A percentile compares a stretch with the other conserved stretches of the same genome.
These are phyloP conservation scores for Phylloporus arenicola DNA, from an alignment of 768 basidiomycete genomes.

Conservation along the genomic window DNA sequence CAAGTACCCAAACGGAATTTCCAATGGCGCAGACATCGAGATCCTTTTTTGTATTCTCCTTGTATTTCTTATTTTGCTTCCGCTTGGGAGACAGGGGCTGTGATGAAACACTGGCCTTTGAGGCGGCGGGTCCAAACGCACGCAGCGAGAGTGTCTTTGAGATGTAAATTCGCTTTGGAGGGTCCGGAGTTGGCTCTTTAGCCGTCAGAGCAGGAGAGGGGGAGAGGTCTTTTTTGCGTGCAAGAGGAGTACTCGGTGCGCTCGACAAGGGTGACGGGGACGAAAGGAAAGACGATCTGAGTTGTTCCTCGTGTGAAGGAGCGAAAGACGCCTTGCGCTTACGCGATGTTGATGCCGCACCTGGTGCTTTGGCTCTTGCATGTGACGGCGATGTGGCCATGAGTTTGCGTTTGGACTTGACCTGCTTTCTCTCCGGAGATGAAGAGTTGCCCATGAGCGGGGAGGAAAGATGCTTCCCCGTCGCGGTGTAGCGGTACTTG, in stretches of 20 bases:
- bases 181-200: neutral
- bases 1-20: conserved; percentile 48
- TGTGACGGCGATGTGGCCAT: conserved; percentile 10
- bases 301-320: conserved; percentile 6
- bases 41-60: neutral
- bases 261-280: conserved; percentile 28
- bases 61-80: conserved; percentile 18
- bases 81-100: conserved; percentile 19
- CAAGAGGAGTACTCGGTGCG: conserved; percentile 14
- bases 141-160: conserved; percentile 14
- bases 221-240: conserved; percentile 14
- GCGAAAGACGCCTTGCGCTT: conserved; percentile 25
- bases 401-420: conserved; percentile 2
- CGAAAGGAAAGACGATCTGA: conserved; percentile 5
- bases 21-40: conserved; percentile 27
- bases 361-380: conserved; percentile 7
- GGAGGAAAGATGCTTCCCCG: conserved; percentile 31
- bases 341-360: conserved; percentile 17
- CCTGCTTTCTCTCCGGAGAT: conserved; percentile 25
- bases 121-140: conserved; percentile 1
- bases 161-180: conserved; percentile 3
- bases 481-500: conserved; percentile 31
- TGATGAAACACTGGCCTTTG: conserved; percentile 11
- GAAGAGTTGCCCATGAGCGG: conserved; percentile 29
- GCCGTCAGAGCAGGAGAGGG: conserved; percentile 8